phyloP scores from a whole-genome alignment of 2,329 filamentous ascomycete species.

The Claviceps sp. region DNA sequence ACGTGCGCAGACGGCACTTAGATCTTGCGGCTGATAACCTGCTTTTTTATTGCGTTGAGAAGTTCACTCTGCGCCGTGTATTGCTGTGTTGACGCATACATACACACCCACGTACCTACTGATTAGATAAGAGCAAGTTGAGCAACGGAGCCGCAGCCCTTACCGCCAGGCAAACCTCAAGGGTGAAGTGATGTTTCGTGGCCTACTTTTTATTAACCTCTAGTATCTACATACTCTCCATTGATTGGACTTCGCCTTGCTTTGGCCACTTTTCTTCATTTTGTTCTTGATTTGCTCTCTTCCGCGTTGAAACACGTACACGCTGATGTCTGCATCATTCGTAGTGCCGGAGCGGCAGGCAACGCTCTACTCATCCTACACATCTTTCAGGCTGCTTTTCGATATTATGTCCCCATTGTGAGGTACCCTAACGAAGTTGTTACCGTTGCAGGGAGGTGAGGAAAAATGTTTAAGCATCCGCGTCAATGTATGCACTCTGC shows the following conservation, averaged over 20 bases:
- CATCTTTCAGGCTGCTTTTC: not conserved
- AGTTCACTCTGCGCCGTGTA: not conserved
- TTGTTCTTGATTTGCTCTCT: not conserved
- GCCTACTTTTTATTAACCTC: not conserved
- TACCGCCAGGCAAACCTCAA: not conserved
- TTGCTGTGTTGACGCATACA: not conserved
- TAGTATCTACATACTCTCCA: not conserved
- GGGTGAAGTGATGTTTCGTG: not conserved
- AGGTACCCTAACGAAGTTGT: not conserved
- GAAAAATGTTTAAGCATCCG: not conserved
- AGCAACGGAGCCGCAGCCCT: not conserved
- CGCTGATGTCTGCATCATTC: not conserved
- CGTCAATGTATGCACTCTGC: not conserved
- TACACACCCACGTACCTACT: not conserved
- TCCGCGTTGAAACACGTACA: too few species aligned
- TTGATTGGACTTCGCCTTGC: not conserved
- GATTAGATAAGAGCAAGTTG: slow-evolving; percentile 1
- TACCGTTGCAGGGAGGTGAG: not conserved
- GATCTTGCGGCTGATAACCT: not conserved
- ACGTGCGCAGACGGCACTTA: too few species aligned
- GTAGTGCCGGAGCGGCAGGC: not conserved
- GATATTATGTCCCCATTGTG: not conserved
- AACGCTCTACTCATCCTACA: not conserved
- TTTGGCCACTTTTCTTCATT: not conserved
- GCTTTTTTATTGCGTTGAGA: not conserved